Percentiles rank a stretch among this genome's conserved stretches.
phyloP scores from a whole-genome alignment of 352 stramenopile species.

The Globisporangium takayamanum region DNA sequence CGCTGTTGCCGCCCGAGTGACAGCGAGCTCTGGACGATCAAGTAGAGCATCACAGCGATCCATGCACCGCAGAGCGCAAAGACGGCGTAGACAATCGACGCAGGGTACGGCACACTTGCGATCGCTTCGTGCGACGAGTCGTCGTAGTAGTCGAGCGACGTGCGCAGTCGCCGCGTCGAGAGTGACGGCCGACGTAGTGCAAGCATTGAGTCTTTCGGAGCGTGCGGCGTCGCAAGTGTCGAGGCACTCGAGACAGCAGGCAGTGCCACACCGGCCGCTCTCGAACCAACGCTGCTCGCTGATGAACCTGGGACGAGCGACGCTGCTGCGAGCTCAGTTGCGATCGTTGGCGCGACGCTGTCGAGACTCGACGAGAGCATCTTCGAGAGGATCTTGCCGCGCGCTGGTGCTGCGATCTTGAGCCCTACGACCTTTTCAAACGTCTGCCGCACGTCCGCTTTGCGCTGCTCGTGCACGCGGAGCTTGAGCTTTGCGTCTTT shows the following conservation, averaged over 20 bases:
- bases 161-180: background rate
- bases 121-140: conserved; percentile 5
- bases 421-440: conserved; percentile 69
- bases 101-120: conserved; percentile 49
- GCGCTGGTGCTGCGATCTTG: conserved; percentile 58
- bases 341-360: conserved; percentile 41
- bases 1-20: conserved; percentile 38
- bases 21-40: conserved; percentile 38
- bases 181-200: conserved; percentile 5
- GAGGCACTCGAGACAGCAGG: conserved; percentile 8
- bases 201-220: background rate
- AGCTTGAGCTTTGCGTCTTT: conserved; percentile 70
- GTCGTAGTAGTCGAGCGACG: background rate
- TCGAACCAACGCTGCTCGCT: too few relatives aligned
- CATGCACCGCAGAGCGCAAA: conserved; percentile 39
- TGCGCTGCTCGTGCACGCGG: conserved; percentile 26
- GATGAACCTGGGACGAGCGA: conserved; percentile 2
- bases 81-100: conserved; percentile 53
- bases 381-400: conserved; percentile 60
- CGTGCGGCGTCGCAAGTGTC: conserved; percentile 2
- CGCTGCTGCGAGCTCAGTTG: conserved; percentile 28
- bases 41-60: conserved; percentile 31
- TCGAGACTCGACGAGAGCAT: conserved; percentile 51
- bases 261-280: too few relatives aligned
- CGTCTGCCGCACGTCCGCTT: conserved; percentile 34